Evolutionary conservation across 306 rosid species (phyloP).

Genomic region (Rubus idaeus): DNA sequence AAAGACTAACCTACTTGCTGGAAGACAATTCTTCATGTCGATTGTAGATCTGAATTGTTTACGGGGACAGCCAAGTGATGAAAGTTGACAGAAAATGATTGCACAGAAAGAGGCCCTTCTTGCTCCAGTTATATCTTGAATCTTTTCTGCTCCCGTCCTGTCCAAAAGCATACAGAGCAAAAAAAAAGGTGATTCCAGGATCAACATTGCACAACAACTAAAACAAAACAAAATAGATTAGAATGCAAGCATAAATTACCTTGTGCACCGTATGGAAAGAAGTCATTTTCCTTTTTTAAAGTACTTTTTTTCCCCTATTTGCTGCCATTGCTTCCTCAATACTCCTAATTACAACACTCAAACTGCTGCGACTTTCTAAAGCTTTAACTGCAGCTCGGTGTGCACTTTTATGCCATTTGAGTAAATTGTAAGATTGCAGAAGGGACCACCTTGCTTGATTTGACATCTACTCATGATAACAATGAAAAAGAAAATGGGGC

Average conservation of each 20-base stretch:
- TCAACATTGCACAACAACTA: not conserved
- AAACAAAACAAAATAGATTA: not conserved
- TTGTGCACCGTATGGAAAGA: not conserved
- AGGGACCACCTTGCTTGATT: conserved; percentile 99
- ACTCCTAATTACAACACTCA: conserved; percentile 71
- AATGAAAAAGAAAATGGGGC: conserved; percentile 13
- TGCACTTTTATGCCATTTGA: conserved; percentile 81
- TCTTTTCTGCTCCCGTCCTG: not conserved
- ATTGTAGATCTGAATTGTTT: conserved; percentile 2
- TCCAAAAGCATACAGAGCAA: not conserved
- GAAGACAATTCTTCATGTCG: conserved; percentile 10
- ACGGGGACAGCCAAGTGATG: not conserved
- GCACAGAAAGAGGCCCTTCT: not conserved
- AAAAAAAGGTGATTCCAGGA: not conserved
- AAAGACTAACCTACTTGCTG: conserved; percentile 8
- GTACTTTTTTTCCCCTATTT: conserved; percentile 28
- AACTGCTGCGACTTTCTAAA: conserved; percentile 70
- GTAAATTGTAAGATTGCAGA: conserved; percentile 88
- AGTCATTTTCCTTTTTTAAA: not conserved
- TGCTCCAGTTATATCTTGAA: not conserved
- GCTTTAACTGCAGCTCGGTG: conserved; percentile 91
- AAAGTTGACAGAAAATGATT: not conserved
- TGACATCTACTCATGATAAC: conserved; percentile 64
- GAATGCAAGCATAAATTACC: not conserved
- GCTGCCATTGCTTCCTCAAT: conserved; percentile 72